A percentile compares a stretch with the other conserved stretches of the same genome.
Conservation (phyloP, 2,329 filamentous ascomycete species). For the Chrysoporthe cubensis region DNA sequence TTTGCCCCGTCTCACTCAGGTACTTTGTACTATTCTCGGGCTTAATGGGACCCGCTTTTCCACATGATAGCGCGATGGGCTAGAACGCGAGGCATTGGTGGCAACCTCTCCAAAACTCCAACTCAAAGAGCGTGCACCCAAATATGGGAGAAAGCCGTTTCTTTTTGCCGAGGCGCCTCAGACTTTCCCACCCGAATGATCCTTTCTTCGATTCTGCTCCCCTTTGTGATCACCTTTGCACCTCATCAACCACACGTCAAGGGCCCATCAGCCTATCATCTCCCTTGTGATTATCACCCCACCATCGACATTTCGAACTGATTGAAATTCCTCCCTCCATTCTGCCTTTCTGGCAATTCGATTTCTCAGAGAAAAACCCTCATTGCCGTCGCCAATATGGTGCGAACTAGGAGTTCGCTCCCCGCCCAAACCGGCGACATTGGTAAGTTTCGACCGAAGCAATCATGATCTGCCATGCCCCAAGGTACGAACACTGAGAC, state of each 20-base stretch:
- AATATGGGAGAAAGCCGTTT: background rate
- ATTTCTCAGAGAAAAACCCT: background rate
- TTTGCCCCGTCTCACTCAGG: background rate
- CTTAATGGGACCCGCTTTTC: constrained; percentile 14
- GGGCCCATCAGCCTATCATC: background rate
- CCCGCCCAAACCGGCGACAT: constrained; percentile 8
- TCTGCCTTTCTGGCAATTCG: background rate
- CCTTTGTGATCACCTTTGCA: background rate
- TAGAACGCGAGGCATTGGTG: constrained; percentile 16
- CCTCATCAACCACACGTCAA: background rate
- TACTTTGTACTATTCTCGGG: background rate
- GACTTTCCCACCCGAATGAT: background rate
- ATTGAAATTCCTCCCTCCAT: background rate
- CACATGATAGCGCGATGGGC: constrained; percentile 16
- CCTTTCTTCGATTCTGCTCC: background rate
- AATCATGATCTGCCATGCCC: background rate
- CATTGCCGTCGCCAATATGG: constrained; percentile 11
- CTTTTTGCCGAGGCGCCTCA: background rate
- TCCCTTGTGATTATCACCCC: background rate
- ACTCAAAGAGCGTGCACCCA: background rate
- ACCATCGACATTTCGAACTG: background rate
- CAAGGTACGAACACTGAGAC: background rate
- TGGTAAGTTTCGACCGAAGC: constrained; percentile 8
- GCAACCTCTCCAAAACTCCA: constrained; percentile 15
- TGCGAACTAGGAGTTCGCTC: constrained; percentile 23